Base-by-base conservation (phyloP, 164 flowering plant genomes). In the Stephania cephalantha region DNA sequence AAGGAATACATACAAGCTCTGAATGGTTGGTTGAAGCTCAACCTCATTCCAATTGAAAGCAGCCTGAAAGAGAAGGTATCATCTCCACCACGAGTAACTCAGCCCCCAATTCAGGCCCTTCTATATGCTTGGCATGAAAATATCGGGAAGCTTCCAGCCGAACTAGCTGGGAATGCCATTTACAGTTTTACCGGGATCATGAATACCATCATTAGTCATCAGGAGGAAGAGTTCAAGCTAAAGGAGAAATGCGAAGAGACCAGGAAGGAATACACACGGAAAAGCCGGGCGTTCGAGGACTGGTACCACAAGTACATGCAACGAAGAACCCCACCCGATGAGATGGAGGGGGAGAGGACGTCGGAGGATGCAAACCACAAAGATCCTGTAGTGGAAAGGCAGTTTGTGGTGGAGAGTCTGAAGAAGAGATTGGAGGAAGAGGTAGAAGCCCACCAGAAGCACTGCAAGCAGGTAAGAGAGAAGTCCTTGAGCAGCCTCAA, bases 41-140 rank as follows among this genome's bases (percentile, higher is more conserved):
- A 89, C 77, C 87, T 94, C 70, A 85, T 92, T 73, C 98, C 98
- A 9, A 91, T 91, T 13, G 98, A 92, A 74, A 90, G 91, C 87
- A 88, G 85, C 84, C 74, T 91, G 48, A 92, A 84, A 77, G 96
- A 92, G 78, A 90, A 86, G 74, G 79, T 88, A 46, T 86, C 94
- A 6, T 91, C 97, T 17, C 97, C 98, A 4, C 89, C 90, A 13
- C 78, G 87, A 71, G 76, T 52, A 71, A 83, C 75, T 66, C 78
- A 77, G 50, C 95, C 95, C 5, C 91, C 95, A 0, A 91, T 94
- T 77, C 89, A 88, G 72, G 67, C 82, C 58, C 94, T 94, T 53
- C 83, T 94, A 42, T 85, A 71, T 20, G 75, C 84, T 0, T 94
- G 98, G 98, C 82, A 85, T 68, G 97, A 91, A 71, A 71, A 65